Evolutionary conservation across 345 rosid species (phyloP).

Genomic region (Cardamine occulta): DNA sequence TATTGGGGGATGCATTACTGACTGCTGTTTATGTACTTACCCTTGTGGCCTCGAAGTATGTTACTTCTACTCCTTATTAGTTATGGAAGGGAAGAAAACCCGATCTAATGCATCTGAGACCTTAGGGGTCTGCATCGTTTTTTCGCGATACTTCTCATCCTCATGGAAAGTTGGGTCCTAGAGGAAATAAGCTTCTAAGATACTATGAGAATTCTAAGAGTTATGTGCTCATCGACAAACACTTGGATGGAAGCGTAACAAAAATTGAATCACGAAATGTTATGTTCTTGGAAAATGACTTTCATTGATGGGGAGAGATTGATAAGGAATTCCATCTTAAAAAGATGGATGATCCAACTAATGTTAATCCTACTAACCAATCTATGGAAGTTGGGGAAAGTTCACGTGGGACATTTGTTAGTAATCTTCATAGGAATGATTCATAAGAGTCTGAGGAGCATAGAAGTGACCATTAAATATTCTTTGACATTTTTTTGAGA

Average conservation of each 20-base stretch:
- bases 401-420: neutral
- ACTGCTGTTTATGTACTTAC: too few species aligned
- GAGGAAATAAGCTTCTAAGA: neutral
- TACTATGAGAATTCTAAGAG: neutral
- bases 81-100: neutral
- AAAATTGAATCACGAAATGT: conserved; percentile 19
- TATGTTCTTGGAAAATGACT: conserved; percentile 29
- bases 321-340: neutral
- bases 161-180: neutral
- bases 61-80: too few species aligned
- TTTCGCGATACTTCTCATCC: neutral
- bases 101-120: neutral
- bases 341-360: neutral
- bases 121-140: neutral
- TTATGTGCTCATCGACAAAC: neutral
- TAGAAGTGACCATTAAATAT: neutral
- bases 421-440: neutral
- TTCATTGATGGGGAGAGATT: conserved; percentile 1
- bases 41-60: too few species aligned
- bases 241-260: too few species aligned
- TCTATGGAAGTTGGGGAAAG: neutral
- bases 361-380: neutral
- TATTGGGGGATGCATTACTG: too few species aligned
- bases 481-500: neutral
- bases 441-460: neutral